Conservation (phyloP, 2,329 filamentous ascomycete genomes). For the Fusarium palustre region DNA sequence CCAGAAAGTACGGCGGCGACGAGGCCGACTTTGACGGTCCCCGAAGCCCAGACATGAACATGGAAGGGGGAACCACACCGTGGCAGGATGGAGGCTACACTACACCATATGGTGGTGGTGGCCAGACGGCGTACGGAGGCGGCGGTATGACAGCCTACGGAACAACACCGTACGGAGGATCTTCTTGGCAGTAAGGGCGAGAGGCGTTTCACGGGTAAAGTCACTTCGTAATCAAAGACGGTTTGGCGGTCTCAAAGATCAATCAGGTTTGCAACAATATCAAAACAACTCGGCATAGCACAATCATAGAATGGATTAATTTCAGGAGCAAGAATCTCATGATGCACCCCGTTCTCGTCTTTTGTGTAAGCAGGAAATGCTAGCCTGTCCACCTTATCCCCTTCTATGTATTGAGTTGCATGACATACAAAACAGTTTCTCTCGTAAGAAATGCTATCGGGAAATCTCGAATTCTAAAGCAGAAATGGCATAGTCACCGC, state of each 20-base stretch:
- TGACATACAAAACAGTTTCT: slow-evolving; percentile 28
- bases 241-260: slow-evolving; percentile 30
- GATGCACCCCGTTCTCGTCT: slow-evolving; percentile 2
- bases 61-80: slow-evolving; percentile 66
- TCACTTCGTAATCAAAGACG: slow-evolving; percentile 40
- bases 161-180: slow-evolving; percentile 63
- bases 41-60: slow-evolving; percentile 72
- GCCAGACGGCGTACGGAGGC: slow-evolving; percentile 75
- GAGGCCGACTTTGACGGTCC: slow-evolving; percentile 72
- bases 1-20: slow-evolving; percentile 63
- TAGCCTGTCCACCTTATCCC: slow-evolving; percentile 1
- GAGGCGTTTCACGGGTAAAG: slow-evolving; percentile 43
- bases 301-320: slow-evolving; percentile 44
- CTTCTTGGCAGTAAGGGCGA: slow-evolving; percentile 59
- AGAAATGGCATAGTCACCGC: slow-evolving; percentile 36
- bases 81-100: slow-evolving; percentile 75
- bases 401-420: slow-evolving; percentile 26
- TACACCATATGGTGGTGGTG: slow-evolving; percentile 66
- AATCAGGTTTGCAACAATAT: slow-evolving; percentile 37
- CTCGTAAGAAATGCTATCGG: slow-evolving; percentile 17
- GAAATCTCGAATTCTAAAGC: slow-evolving; percentile 22
- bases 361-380: slow-evolving; percentile 1
- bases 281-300: slow-evolving; percentile 45
- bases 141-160: slow-evolving; percentile 75
- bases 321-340: slow-evolving; percentile 12